Conservation (phyloP, 2,329 filamentous ascomycete species). For the Pochonia chlamydosporia region DNA sequence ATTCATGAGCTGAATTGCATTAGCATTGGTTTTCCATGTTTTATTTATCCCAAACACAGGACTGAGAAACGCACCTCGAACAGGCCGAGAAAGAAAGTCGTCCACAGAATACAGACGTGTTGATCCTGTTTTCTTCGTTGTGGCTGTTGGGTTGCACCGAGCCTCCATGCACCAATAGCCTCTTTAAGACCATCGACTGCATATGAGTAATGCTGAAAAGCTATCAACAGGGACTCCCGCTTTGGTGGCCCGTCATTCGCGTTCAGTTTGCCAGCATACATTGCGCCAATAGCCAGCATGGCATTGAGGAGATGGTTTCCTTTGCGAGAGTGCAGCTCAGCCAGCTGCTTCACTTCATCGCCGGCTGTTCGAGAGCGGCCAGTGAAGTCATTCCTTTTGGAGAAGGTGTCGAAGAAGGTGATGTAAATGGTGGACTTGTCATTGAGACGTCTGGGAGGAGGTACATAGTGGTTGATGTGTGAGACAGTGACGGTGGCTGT, state of each 20-base stretch:
- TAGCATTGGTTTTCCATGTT: background rate
- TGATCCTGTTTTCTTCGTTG: background rate
- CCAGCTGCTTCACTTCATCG: conserved; percentile 18
- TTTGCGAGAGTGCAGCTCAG: conserved; percentile 7
- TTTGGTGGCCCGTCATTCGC: background rate
- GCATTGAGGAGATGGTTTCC: conserved; percentile 18
- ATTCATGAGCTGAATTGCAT: conserved; percentile 3
- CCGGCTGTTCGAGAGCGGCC: conserved; percentile 2
- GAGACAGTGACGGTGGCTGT: no score
- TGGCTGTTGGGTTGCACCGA: background rate
- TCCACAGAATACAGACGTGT: conserved; percentile 21
- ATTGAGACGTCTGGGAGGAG: conserved; percentile 2
- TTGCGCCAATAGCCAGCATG: conserved; percentile 20
- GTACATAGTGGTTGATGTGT: background rate
- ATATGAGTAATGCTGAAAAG: conserved; percentile 19
- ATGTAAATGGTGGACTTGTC: conserved; percentile 17
- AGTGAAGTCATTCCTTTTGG: conserved; percentile 21
- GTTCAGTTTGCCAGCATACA: conserved; percentile 1
- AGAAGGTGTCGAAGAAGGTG: conserved; percentile 24
- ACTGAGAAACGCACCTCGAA: conserved; percentile 24
- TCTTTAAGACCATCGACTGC: conserved; percentile 18
- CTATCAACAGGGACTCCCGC: conserved; percentile 6
- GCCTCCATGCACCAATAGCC: conserved; percentile 8
- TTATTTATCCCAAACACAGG: background rate
- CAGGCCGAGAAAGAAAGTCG: conserved; percentile 25